Evolutionary conservation across 2,329 filamentous ascomycete genomes (phyloP), one percentile per base, ranked within the genome.

Genomic region (Pseudopithomyces maydicus): DNA sequence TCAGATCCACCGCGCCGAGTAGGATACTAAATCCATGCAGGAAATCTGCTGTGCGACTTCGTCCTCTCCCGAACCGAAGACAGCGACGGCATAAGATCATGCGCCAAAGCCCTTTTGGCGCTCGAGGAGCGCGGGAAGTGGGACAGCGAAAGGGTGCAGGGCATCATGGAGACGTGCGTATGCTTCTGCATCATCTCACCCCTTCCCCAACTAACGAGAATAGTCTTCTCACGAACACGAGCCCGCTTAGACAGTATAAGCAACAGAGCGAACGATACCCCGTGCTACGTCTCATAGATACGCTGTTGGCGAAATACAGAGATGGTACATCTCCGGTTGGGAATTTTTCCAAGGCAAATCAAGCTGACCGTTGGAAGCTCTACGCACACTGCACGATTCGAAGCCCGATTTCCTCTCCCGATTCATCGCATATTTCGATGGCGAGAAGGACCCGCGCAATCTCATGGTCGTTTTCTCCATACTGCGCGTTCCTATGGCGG

Each of bases 391-490:
- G 67, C 84, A 85, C 33, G 81, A 86, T 47, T 59, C 67, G 17
- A 68, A 62, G n/a, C 70, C 71, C 8, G 81, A 84, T 56, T 88
- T 88, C 61, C 75, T 89, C 52, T 76, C 84, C 2, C 84, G 82
- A 3, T 85, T 88, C 61, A 84, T 87, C 50, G 81, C 87, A 54
- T 83, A 89, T 59, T 87, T 90, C 66, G 84, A 85, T 15, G 87
- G 87, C 55, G 87, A 90, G 71, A 89, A 89, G 66, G 87, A 90
- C 62, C 87, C 87, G 0, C 80, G 88, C 26, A 90, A 90, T 66
- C 75, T 90, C 26, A 90, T 90, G 88, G 79, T 90, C 47, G 84
- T 89, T 1, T 90, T 90, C 66, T 89, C 87, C 0, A 83, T 89
- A 56, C 71, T 89, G 26, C 85, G 83, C 65, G 87, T 88, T 14